These are phyloP conservation scores for Lentinula sp. DNA, from an alignment of 768 basidiomycete species.

Conservation along the genomic window DNA sequence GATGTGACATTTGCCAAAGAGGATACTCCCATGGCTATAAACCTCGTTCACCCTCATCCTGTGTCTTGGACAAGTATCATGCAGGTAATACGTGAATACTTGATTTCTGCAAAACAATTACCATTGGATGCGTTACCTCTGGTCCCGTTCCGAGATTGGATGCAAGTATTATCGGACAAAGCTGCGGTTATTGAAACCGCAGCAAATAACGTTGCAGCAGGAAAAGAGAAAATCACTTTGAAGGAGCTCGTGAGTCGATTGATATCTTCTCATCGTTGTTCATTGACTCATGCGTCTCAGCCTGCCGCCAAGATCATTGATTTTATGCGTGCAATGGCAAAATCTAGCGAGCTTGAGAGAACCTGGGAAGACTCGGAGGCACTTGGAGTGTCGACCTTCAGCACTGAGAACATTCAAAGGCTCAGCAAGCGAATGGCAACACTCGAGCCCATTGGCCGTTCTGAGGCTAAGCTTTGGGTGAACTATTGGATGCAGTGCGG, in stretches of 20 bases:
- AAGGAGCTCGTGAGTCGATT: conserved; percentile 22
- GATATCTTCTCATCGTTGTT: not conserved
- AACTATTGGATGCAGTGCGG: conserved; percentile 1
- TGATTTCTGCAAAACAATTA: conserved; percentile 11
- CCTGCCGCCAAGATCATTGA: conserved; percentile 26
- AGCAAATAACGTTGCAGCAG: conserved; percentile 12
- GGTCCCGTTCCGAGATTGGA: conserved; percentile 22
- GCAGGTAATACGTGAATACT: conserved; percentile 14
- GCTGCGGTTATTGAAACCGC: conserved; percentile 7
- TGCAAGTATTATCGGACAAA: conserved; percentile 12
- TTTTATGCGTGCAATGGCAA: conserved; percentile 17
- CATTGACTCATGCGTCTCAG: conserved; percentile 10
- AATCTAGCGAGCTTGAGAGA: conserved; percentile 9
- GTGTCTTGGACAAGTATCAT: conserved; percentile 23
- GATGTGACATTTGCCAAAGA: conserved; percentile 15
- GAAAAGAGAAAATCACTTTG: conserved; percentile 16
- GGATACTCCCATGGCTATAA: conserved; percentile 18
- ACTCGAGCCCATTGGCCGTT: not conserved
- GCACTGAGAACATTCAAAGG: not conserved
- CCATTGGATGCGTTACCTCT: conserved; percentile 10
- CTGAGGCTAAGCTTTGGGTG: not conserved
- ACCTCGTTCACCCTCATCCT: conserved; percentile 33
- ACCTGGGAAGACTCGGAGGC: not conserved
- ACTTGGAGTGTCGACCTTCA: not conserved
- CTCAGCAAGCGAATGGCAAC: not conserved